Evolutionary conservation across 495 filamentous ascomycete genomes (phyloP).

Genomic region (Aeminium ludgeri): DNA sequence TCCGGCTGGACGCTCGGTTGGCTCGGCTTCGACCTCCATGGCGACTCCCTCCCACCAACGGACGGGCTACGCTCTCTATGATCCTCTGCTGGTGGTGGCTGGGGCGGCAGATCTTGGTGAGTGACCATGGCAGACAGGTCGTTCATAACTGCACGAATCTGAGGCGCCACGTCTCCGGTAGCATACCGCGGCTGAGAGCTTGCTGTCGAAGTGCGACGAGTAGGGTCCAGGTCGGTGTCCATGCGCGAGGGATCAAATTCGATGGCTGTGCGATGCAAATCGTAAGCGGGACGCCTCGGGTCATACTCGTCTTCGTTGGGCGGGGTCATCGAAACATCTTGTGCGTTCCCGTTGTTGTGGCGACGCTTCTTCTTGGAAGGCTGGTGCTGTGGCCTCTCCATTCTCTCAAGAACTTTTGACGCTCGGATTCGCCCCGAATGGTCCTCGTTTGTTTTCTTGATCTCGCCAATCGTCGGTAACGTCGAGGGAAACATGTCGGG

Average conservation of each 20-base stretch:
- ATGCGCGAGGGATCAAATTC: conserved; percentile 7
- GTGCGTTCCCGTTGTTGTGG: background rate
- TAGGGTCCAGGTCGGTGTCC: conserved; percentile 8
- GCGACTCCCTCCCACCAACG: conserved; percentile 1
- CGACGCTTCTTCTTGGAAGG: conserved; percentile 11
- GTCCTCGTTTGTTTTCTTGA: background rate
- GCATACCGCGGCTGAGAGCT: background rate
- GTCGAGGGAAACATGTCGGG: conserved; percentile 21
- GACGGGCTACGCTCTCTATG: conserved; percentile 6
- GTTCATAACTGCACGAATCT: conserved; percentile 8
- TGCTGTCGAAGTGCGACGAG: conserved; percentile 2
- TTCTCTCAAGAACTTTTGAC: conserved; percentile 4
- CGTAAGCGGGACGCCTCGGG: conserved; percentile 21
- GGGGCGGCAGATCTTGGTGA: background rate
- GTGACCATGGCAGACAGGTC: background rate
- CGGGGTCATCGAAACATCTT: background rate
- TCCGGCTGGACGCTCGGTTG: background rate
- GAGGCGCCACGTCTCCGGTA: background rate
- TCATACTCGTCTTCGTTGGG: conserved; percentile 30
- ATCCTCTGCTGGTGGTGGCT: background rate
- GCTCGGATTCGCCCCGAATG: too few relatives aligned
- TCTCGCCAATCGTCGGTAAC: conserved; percentile 7
- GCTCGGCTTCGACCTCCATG: background rate
- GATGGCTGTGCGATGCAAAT: background rate
- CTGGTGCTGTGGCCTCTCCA: conserved; percentile 3